Percentiles rank a stretch among this genome's conserved stretches.
These are phyloP conservation scores for Talaromyces sp. DNA, from an alignment of 2,329 filamentous ascomycete species.

Conservation along the genomic window DNA sequence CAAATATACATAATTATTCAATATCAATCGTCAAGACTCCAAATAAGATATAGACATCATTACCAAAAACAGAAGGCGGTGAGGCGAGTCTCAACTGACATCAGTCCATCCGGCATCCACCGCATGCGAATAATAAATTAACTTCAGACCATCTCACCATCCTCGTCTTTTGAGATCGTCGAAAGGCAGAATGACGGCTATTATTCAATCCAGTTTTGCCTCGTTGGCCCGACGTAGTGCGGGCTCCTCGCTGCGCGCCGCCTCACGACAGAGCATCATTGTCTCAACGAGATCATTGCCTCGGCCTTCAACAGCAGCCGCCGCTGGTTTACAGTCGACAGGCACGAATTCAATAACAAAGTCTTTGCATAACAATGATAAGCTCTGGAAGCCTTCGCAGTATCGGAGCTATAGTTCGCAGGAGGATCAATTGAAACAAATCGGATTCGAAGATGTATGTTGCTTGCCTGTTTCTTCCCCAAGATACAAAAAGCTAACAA, in stretches of 20 bases:
- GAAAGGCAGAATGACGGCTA: conserved; percentile 1
- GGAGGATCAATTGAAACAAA: conserved; percentile 16
- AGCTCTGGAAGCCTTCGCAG: not conserved
- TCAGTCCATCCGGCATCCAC: not conserved
- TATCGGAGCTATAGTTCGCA: conserved; percentile 3
- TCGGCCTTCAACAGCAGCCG: not conserved
- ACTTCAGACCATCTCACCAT: too few relatives aligned
- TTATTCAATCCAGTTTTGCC: not conserved
- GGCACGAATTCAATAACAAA: not conserved
- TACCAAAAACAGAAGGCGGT: not conserved
- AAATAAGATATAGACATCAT: not conserved
- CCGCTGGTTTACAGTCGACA: not conserved
- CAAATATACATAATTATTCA: too few relatives aligned
- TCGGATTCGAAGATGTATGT: conserved; percentile 32
- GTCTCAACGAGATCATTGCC: not conserved
- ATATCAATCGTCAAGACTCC: too few relatives aligned
- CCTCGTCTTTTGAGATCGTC: not conserved
- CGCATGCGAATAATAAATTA: not conserved
- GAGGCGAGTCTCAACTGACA: not conserved
- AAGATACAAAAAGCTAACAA: conserved; percentile 3
- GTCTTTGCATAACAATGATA: not conserved
- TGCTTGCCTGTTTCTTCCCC: not conserved
- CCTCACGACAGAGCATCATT: conserved; percentile 1
- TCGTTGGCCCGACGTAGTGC: conserved; percentile 6
- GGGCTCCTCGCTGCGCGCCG: not conserved